A percentile compares a stretch with the other conserved stretches of the same genome.
phyloP scores from a whole-genome alignment of 768 basidiomycete genomes.

The Trichaptum fuscoviolaceum region DNA sequence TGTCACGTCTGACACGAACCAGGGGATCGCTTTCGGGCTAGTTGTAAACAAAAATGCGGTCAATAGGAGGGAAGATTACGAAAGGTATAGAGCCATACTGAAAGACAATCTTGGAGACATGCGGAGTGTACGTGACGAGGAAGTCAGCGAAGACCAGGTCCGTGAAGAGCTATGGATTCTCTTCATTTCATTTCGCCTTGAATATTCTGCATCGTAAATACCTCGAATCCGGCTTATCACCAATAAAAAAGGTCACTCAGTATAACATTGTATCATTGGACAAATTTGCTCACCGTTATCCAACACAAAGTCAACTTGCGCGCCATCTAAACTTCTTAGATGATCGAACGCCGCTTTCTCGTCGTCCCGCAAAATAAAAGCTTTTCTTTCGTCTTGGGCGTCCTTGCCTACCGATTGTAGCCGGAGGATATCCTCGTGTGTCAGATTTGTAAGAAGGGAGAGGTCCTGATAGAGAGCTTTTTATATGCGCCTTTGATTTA shows the following conservation, averaged over 20 bases:
- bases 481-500: constrained; percentile 4
- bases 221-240: constrained; percentile 81
- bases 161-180: constrained; percentile 66
- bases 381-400: constrained; percentile 69
- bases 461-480: constrained; percentile 57
- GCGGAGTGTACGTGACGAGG: constrained; percentile 82
- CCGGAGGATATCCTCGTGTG: constrained; percentile 73
- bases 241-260: background rate
- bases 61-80: background rate
- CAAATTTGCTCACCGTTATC: constrained; percentile 66
- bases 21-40: constrained; percentile 91
- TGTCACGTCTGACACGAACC: constrained; percentile 96
- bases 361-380: constrained; percentile 84
- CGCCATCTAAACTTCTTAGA: constrained; percentile 46
- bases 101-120: constrained; percentile 77
- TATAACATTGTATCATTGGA: background rate
- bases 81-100: constrained; percentile 52
- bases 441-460: constrained; percentile 82
- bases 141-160: constrained; percentile 94
- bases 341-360: constrained; percentile 70
- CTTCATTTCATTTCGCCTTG: constrained; percentile 5
- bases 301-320: constrained; percentile 73
- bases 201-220: constrained; percentile 21
- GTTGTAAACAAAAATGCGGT: constrained; percentile 6
- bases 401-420: constrained; percentile 79